Base-by-base conservation (phyloP, 2,329 filamentous ascomycete species). In the Domatiomyces catenatus region DNA sequence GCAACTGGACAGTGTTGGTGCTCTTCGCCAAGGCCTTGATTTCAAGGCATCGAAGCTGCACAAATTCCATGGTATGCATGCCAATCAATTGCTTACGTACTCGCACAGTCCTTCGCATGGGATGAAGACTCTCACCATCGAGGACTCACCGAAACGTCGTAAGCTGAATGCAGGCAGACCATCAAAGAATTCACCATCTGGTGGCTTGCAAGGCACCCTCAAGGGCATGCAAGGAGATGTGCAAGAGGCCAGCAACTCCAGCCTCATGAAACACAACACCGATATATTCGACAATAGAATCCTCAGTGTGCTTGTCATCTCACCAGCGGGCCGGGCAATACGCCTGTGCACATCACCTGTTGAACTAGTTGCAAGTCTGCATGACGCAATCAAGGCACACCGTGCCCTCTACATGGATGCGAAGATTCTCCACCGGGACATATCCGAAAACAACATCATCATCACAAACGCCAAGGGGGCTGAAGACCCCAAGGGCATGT, bases 401-500 rank as follows among this genome's bases (percentile, higher is more conserved):
- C 58, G 52, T n/a, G 66, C 62, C 15, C 56, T 71, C 0, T 63
- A 64, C 26, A 10, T 58, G 0, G 50, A 63, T 4, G 60, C 62
- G 8, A 58, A 60, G 5, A 66, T 69, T 48, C 61, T 70, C 7
- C 62, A 70, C 51, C 57, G 57, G 28, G 63, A 69, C 39, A 63
- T 71, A 12, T 70, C 63, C 0, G 54, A 61, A 1, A 60, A 62
- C n/a, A 70, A 68, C 47, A 64, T 70, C 17, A 67, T 70, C 26
- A 65, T 71, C 12, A 58, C 60, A 2, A 46, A 58, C 3, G 39
- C 36, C 3, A 2, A 50, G n/a, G n/a, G n/a, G n/a, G 44, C 48
- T 17, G 44, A 53, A 32, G 52, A 50, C 44, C 8, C 8, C 26
- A 28, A 28, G 26, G 60, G 56, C 24, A 62, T 63, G 52, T 56